These are phyloP conservation scores for Brettanomyces nanus DNA, from an alignment of 805 yeast species.

Conservation along the genomic window DNA sequence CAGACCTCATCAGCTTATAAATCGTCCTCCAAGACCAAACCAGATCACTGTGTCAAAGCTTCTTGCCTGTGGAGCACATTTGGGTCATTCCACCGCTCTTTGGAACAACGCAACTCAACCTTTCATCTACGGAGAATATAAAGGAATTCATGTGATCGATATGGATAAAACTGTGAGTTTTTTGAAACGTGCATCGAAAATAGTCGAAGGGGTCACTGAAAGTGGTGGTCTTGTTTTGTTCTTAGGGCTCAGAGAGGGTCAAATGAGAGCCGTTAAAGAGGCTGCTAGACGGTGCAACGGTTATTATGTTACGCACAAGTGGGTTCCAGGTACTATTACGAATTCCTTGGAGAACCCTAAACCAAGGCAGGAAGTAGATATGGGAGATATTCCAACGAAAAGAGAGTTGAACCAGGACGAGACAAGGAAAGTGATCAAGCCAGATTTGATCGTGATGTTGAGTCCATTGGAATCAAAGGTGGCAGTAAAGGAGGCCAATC, in stretches of 20 bases:
- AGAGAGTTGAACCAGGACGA: slow-evolving; percentile 46
- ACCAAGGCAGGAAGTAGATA: slow-evolving; percentile 69
- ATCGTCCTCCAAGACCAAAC: slow-evolving; percentile 46
- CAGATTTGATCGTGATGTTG: slow-evolving; percentile 79
- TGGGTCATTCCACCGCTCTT: slow-evolving; percentile 80
- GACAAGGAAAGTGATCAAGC: slow-evolving; percentile 55
- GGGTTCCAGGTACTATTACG: slow-evolving; percentile 95
- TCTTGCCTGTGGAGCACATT: slow-evolving; percentile 88
- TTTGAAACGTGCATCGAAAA: slow-evolving; percentile 74
- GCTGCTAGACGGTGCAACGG: slow-evolving; percentile 78
- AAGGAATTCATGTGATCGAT: slow-evolving; percentile 88
- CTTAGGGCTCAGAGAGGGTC: slow-evolving; percentile 79
- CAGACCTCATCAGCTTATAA: slow-evolving; percentile 58
- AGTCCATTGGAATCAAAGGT: slow-evolving; percentile 84
- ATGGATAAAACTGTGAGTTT: slow-evolving; percentile 72
- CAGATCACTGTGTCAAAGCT: slow-evolving; percentile 62
- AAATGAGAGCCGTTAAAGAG: slow-evolving; percentile 60
- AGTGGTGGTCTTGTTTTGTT: slow-evolving; percentile 76
- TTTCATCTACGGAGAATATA: slow-evolving; percentile 77
- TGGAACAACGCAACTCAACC: slow-evolving; percentile 82
- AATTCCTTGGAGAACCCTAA: slow-evolving; percentile 55
- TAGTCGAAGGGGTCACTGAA: slow-evolving; percentile 73
- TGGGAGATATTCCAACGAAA: slow-evolving; percentile 59
- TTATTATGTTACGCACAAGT: slow-evolving; percentile 71
- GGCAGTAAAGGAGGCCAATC: slow-evolving; percentile 73